Percentiles rank a stretch among this genome's conserved stretches.
Evolutionary conservation across 2,329 filamentous ascomycete genomes (phyloP).

Genomic region (Fusarium poae): DNA sequence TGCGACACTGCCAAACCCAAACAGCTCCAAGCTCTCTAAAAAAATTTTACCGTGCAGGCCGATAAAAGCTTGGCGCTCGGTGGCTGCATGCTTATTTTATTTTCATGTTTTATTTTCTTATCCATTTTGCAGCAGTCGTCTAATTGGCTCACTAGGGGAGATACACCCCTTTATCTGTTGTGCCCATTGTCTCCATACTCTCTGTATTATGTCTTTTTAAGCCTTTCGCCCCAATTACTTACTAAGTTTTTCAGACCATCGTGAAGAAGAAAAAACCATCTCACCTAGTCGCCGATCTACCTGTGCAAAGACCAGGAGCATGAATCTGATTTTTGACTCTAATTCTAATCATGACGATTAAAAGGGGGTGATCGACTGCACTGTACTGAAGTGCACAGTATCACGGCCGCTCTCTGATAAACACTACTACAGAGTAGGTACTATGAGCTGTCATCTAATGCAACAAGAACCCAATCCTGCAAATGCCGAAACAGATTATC

Average conservation of each 20-base stretch:
- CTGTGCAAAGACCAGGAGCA: slow-evolving; percentile 15
- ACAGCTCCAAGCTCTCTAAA: slow-evolving; percentile 44
- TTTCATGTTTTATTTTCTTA: slow-evolving; percentile 17
- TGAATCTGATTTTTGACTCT: background rate
- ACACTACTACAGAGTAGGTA: too few species aligned
- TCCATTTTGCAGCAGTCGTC: slow-evolving; percentile 14
- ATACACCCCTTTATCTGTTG: background rate
- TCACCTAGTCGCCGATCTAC: slow-evolving; percentile 31
- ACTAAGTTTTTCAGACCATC: background rate
- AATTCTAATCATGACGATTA: background rate
- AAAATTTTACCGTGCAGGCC: slow-evolving; percentile 48
- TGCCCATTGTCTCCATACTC: background rate
- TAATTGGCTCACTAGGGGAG: slow-evolving; percentile 23
- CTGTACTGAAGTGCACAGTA: slow-evolving; percentile 4
- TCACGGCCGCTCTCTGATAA: background rate
- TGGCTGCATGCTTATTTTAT: slow-evolving; percentile 49
- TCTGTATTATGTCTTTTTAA: slow-evolving; percentile 9
- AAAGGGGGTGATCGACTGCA: slow-evolving; percentile 3
- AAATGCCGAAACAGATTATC: background rate
- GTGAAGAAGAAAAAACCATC: background rate
- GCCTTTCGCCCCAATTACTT: background rate
- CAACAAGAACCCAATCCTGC: background rate
- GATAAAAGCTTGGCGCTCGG: slow-evolving; percentile 48
- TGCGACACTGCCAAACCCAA: slow-evolving; percentile 5
- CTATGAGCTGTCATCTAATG: background rate